Evolutionary conservation across 169 alveolate species (phyloP).

Genomic region (Eimeria falciformis): DNA sequence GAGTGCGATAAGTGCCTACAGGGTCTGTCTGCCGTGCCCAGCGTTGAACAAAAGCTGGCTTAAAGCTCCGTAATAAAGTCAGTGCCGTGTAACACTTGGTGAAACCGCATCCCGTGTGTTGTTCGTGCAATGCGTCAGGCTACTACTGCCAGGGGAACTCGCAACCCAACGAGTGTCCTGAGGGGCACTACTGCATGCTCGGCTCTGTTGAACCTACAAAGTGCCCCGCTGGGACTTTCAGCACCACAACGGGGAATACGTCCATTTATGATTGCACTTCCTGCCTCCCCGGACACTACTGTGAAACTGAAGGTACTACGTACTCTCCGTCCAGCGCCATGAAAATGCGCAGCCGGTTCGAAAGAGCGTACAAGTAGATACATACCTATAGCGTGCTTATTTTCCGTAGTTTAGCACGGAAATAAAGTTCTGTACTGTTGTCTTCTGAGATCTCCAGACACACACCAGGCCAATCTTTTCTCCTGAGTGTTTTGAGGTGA

Average conservation of each 20-base stretch:
- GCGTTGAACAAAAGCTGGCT: conserved; percentile 21
- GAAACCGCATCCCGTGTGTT: too few relatives aligned
- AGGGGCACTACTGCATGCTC: conserved; percentile 83
- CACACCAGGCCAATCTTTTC: too few relatives aligned
- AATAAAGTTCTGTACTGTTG: too few relatives aligned
- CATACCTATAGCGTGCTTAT: too few relatives aligned
- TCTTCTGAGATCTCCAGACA: too few relatives aligned
- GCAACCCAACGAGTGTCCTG: conserved; percentile 71
- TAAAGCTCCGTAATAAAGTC: not conserved
- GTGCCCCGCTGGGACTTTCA: conserved; percentile 81
- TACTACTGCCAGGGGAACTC: conserved; percentile 5
- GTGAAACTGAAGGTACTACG: conserved; percentile 9
- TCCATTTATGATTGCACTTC: conserved; percentile 58
- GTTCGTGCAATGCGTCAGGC: conserved; percentile 18
- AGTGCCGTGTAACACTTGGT: conserved; percentile 73
- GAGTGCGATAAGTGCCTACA: conserved; percentile 65
- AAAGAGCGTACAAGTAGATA: too few relatives aligned
- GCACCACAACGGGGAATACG: conserved; percentile 28
- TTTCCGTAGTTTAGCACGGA: too few relatives aligned
- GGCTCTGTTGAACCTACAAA: conserved; percentile 77
- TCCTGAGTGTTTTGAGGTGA: not conserved
- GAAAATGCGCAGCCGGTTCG: too few relatives aligned
- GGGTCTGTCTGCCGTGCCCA: conserved; percentile 3
- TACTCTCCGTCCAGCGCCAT: not conserved
- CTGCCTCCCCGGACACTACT: conserved; percentile 75